Conservation (phyloP, 305 asterid genomes). For the Ilex paraguariensis region DNA sequence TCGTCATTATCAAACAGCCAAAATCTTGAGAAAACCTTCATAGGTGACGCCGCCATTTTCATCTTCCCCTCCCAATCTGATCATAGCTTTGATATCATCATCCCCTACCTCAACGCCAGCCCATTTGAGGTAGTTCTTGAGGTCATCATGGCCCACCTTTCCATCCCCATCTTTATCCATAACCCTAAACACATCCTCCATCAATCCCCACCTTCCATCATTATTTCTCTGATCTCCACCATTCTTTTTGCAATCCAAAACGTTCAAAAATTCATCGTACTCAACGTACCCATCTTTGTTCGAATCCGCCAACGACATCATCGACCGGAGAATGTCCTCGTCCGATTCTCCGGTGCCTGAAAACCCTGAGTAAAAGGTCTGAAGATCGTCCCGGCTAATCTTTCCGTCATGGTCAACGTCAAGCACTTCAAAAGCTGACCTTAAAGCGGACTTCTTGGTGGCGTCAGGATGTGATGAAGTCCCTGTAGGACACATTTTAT, state of each 20-base stretch:
- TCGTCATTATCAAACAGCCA: slow-evolving; percentile 28
- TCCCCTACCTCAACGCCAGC: slow-evolving; percentile 65
- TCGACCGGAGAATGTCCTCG: slow-evolving; percentile 48
- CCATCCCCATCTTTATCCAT: slow-evolving; percentile 96
- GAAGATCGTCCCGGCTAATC: slow-evolving; percentile 67
- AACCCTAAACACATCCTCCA: slow-evolving; percentile 71
- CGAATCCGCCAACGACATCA: slow-evolving; percentile 64
- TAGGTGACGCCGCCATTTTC: slow-evolving; percentile 56
- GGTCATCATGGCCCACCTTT: slow-evolving; percentile 60
- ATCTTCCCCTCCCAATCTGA: slow-evolving; percentile 58
- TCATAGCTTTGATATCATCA: slow-evolving; percentile 77
- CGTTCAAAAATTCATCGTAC: slow-evolving; percentile 78
- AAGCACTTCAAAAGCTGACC: slow-evolving; percentile 70
- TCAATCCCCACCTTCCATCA: slow-evolving; percentile 16
- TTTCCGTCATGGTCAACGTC: slow-evolving; percentile 81
- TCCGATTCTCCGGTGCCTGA: slow-evolving; percentile 15
- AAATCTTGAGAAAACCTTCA: slow-evolving; percentile 59
- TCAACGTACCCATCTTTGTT: slow-evolving; percentile 69
- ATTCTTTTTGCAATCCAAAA: slow-evolving; percentile 22
- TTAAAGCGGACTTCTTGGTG: slow-evolving; percentile 26
- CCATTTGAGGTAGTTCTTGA: slow-evolving; percentile 47
- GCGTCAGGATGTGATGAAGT: slow-evolving; percentile 11
- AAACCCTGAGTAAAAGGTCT: slow-evolving; percentile 38
- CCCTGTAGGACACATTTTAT: slow-evolving; percentile 61
- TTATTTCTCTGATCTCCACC: not conserved